Conservation (phyloP, 345 rosid species). For the Jatropha curcas region DNA sequence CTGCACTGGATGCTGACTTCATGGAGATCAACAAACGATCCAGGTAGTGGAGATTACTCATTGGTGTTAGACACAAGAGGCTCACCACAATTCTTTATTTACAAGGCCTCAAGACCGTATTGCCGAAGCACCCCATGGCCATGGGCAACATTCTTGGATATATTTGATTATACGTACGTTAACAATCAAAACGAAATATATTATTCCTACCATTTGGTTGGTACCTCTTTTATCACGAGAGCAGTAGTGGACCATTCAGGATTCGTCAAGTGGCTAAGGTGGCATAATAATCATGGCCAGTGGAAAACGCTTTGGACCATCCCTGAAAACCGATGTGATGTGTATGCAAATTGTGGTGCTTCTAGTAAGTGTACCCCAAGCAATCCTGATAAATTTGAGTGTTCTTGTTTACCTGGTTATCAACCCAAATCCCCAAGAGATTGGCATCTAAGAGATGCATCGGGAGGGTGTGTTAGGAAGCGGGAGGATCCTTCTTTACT, state of each 20-base stretch:
- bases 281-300: not conserved
- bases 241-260: not conserved
- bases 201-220: not conserved
- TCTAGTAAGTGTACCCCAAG: not conserved
- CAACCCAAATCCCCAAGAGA: constrained; percentile 5
- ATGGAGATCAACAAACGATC: constrained; percentile 4
- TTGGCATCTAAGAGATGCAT: constrained; percentile 13
- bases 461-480: constrained; percentile 22
- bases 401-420: constrained; percentile 24
- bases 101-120: not conserved
- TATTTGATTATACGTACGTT: not conserved
- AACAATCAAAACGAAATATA: not conserved
- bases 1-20: not conserved
- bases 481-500: not conserved
- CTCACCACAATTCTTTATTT: not conserved
- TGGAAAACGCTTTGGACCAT: constrained; percentile 5
- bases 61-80: constrained; percentile 1
- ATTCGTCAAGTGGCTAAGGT: not conserved
- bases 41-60: constrained; percentile 18
- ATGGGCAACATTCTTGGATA: not conserved
- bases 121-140: not conserved
- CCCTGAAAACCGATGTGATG: constrained; percentile 1
- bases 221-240: not conserved
- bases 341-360: not conserved
- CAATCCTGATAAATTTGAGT: not conserved